A percentile compares a stretch with the other conserved stretches of the same genome.
Evolutionary conservation across 805 yeast species (phyloP).

Genomic region (Ogataea haglerorum): DNA sequence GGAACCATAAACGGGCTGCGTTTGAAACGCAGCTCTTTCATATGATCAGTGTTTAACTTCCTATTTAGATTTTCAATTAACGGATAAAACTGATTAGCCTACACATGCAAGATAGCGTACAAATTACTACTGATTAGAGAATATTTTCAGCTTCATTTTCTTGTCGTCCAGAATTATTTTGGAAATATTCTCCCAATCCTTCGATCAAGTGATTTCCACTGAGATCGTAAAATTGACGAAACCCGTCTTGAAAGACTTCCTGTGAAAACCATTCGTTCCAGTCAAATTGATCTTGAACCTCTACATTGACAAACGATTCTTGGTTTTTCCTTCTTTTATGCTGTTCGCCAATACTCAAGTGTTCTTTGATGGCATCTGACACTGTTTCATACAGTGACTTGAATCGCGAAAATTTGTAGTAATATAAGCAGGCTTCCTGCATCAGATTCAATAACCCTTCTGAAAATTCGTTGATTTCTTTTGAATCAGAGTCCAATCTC

Average conservation of each 20-base stretch:
- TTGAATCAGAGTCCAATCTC: constrained; percentile 21
- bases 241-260: constrained; percentile 24
- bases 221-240: constrained; percentile 21
- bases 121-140: too few species aligned
- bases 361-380: constrained; percentile 19
- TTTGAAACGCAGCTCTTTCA: too few species aligned
- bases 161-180: too few species aligned
- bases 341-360: too few species aligned
- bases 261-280: constrained; percentile 28
- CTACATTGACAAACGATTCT: constrained; percentile 1
- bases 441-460: constrained; percentile 12
- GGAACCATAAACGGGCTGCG: too few species aligned
- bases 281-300: constrained; percentile 13
- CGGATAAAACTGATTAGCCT: too few species aligned
- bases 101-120: too few species aligned
- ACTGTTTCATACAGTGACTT: constrained; percentile 18
- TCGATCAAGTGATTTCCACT: constrained; percentile 4
- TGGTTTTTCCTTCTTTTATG: not conserved
- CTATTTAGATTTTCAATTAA: too few species aligned
- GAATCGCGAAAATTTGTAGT: constrained; percentile 19
- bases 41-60: too few species aligned
- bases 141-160: too few species aligned
- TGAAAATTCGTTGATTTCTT: constrained; percentile 15
- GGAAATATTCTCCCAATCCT: constrained; percentile 1
- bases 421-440: constrained; percentile 17